Base-by-base conservation (phyloP, 2,329 filamentous ascomycete species). In the Periconia sp. region DNA sequence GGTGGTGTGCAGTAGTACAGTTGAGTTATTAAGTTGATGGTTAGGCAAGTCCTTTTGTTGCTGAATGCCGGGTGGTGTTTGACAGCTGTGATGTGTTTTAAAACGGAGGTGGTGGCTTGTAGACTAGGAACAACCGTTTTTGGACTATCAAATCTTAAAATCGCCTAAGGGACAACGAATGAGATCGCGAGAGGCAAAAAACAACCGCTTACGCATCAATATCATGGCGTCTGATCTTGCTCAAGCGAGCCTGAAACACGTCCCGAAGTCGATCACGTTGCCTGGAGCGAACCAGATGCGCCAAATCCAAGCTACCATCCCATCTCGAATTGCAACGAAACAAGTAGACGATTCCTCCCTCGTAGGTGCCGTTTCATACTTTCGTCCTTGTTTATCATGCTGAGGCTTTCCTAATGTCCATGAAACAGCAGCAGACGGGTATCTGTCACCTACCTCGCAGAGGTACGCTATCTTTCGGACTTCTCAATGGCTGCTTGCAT, bases 281-380 rank as follows among this genome's bases (percentile, higher is more conserved):
- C 51, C 47, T 41, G 37, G 55, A 56, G 49, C 57, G 50, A 61
- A 56, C 63, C 45, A 47, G 51, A 49, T 31, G 41, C 27, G 33
- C 19, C 9, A 13, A 8, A 52, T 54, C 17, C 42, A 5, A 27
- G 50, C 45, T 44, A 14, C 15, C 54, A 49, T 49, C 53, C 48
- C 40, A 48, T 42, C 40, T 44, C 44, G 50, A 49, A 49, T 52
- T 49, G 42, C 43, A 48, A 47, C n/a, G 41, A 52, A 49, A 40
- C 46, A 49, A 50, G 27, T 27, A 2, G 20, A 15, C 6, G 53
- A 59, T 54, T 56, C 62, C 33, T 18, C 46, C 41, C 17, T 50
- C n/a, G n/a, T 35, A 51, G 53, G 60, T 48, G 45, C 55, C 59
- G 66, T 65, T 68, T 68, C 62, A 67, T 50, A 53, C 62, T 50